phyloP scores from a whole-genome alignment of 225 moss, liverwort and hornwort genomes.

The Polytrichum formosum region DNA sequence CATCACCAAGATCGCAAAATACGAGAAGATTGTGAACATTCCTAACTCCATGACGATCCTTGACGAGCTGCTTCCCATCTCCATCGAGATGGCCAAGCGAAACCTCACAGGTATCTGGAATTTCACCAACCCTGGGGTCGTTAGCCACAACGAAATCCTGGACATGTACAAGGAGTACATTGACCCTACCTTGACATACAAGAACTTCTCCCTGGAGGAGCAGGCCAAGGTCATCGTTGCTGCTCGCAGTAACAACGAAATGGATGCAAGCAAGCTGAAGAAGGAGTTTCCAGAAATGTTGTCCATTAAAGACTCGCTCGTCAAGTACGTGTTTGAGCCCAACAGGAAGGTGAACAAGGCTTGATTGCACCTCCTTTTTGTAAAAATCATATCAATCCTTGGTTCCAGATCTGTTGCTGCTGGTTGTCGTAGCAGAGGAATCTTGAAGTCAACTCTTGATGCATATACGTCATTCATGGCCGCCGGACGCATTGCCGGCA shows the following conservation, averaged over 20 bases:
- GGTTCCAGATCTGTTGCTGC: neutral
- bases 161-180: constrained; percentile 68
- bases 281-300: constrained; percentile 66
- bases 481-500: constrained; percentile 1
- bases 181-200: constrained; percentile 51
- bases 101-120: constrained; percentile 64
- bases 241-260: constrained; percentile 38
- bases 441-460: neutral
- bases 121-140: constrained; percentile 75
- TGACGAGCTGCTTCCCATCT: constrained; percentile 69
- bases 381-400: neutral
- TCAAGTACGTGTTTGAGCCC: constrained; percentile 65
- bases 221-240: constrained; percentile 83
- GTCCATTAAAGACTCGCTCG: constrained; percentile 66
- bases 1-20: constrained; percentile 68
- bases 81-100: constrained; percentile 73
- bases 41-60: constrained; percentile 73
- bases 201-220: constrained; percentile 68
- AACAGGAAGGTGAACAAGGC: constrained; percentile 34
- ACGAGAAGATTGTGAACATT: constrained; percentile 71
- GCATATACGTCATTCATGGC: neutral
- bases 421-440: neutral
- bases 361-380: constrained; percentile 3
- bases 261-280: constrained; percentile 55
- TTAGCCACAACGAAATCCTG: constrained; percentile 75